These are phyloP conservation scores for Fusarium sp. DNA, from an alignment of 2,329 filamentous ascomycete species.

Conservation along the genomic window DNA sequence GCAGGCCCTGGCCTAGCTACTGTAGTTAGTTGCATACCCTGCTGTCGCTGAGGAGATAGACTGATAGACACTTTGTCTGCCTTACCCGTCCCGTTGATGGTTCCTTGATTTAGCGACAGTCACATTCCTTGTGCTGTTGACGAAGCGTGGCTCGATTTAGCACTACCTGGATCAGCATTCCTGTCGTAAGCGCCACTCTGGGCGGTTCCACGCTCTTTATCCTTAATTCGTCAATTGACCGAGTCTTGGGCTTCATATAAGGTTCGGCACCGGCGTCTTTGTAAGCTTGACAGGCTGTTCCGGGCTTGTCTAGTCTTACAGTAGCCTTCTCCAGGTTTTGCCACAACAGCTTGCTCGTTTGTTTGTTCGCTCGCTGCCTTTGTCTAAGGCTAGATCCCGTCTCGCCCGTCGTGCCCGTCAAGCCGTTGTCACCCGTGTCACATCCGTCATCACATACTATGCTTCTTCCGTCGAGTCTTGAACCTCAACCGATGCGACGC, in stretches of 20 bases:
- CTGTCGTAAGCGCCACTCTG: conserved; percentile 33
- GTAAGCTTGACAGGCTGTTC: conserved; percentile 10
- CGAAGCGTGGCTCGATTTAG: conserved; percentile 25
- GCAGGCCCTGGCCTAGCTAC: conserved; percentile 13
- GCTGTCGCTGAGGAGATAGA: conserved; percentile 19
- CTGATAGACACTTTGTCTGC: conserved; percentile 19
- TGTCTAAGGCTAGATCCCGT: conserved; percentile 37
- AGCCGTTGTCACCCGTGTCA: conserved; percentile 25
- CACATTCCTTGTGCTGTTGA: conserved; percentile 44
- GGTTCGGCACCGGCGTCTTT: conserved; percentile 38
- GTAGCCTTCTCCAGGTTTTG: conserved; percentile 25
- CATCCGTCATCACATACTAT: conserved; percentile 20
- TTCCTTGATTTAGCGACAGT: conserved; percentile 42
- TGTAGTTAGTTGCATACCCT: conserved; percentile 10
- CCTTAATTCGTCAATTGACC: conserved; percentile 36
- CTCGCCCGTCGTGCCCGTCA: conserved; percentile 25
- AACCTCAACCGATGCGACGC: conserved; percentile 16
- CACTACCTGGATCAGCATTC: conserved; percentile 35
- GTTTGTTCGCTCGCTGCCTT: conserved; percentile 5
- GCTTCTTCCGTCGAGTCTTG: conserved; percentile 37
- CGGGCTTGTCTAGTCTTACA: conserved; percentile 20
- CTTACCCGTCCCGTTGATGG: conserved; percentile 39
- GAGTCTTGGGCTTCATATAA: conserved; percentile 31
- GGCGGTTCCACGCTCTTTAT: conserved; percentile 31
- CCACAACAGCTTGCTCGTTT: conserved; percentile 2